Evolutionary conservation across 1,284 basidiomycete species (phyloP).

Genomic region (Neotropicomus parvogracilis): DNA sequence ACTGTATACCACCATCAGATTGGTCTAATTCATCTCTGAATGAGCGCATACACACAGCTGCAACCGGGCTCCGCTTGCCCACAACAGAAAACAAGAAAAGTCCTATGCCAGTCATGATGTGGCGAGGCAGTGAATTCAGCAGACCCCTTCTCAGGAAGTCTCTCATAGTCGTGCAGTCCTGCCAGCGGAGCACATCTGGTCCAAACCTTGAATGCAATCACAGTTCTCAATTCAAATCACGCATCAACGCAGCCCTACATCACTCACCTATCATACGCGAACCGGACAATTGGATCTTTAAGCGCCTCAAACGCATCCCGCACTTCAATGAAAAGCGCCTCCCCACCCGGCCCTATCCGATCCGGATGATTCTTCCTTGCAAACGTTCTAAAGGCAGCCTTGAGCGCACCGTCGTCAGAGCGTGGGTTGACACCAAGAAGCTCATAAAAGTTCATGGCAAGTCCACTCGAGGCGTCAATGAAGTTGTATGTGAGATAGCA

Average conservation of each 20-base stretch:
- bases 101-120: slow-evolving; percentile 58
- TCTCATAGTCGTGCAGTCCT: slow-evolving; percentile 56
- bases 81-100: slow-evolving; percentile 65
- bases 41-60: slow-evolving; percentile 54
- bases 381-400: slow-evolving; percentile 69
- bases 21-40: slow-evolving; percentile 8
- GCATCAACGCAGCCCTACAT: background rate
- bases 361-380: slow-evolving; percentile 79
- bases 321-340: slow-evolving; percentile 67
- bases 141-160: slow-evolving; percentile 76
- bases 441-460: slow-evolving; percentile 72
- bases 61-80: slow-evolving; percentile 55
- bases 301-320: slow-evolving; percentile 78
- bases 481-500: slow-evolving; percentile 70
- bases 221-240: slow-evolving; percentile 1
- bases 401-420: slow-evolving; percentile 65
- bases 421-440: slow-evolving; percentile 60
- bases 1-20: slow-evolving; percentile 64
- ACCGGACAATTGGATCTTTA: slow-evolving; percentile 73
- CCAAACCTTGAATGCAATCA: slow-evolving; percentile 55
- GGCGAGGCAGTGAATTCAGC: slow-evolving; percentile 64
- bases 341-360: slow-evolving; percentile 61
- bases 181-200: slow-evolving; percentile 67
- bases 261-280: slow-evolving; percentile 79
- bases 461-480: slow-evolving; percentile 48